Conservation (phyloP, 768 basidiomycete genomes). For the Trametes cingulata region DNA sequence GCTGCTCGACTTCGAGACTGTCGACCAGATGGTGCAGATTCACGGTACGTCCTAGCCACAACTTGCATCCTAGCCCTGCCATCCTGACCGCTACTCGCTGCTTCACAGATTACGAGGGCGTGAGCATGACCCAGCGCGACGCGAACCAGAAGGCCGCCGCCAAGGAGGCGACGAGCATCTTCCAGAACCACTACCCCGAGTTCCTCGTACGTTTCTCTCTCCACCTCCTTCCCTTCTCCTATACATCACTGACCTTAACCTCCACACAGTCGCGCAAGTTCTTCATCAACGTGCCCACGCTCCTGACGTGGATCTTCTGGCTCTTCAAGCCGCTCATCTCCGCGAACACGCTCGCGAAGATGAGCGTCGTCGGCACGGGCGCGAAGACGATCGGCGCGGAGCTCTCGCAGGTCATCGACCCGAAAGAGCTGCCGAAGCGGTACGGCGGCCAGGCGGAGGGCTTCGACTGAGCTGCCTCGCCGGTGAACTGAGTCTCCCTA, state of each 20-base stretch:
- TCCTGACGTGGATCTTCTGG: constrained; percentile 86
- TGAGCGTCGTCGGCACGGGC: constrained; percentile 74
- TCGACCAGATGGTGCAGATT: constrained; percentile 73
- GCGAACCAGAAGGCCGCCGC: constrained; percentile 80
- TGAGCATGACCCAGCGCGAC: constrained; percentile 57
- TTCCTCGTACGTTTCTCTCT: constrained; percentile 51
- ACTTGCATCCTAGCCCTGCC: background rate
- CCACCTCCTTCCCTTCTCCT: background rate
- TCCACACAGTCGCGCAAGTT: constrained; percentile 62
- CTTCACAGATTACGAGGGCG: constrained; percentile 71
- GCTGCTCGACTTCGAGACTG: constrained; percentile 67
- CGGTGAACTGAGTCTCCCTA: too few relatives aligned
- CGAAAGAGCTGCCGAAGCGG: constrained; percentile 58
- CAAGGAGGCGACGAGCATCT: constrained; percentile 70
- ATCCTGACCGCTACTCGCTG: background rate
- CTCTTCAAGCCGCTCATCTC: constrained; percentile 73
- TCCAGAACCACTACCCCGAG: constrained; percentile 78
- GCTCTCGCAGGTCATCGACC: constrained; percentile 57
- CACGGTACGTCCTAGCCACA: constrained; percentile 60
- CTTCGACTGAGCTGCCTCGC: constrained; percentile 33
- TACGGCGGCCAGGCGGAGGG: constrained; percentile 70
- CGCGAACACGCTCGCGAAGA: constrained; percentile 75
- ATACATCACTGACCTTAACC: background rate
- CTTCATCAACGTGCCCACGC: constrained; percentile 78
- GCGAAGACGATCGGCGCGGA: constrained; percentile 58